Conservation (phyloP, 2,329 filamentous ascomycete species). For the Fusarium tanahbumbuense region DNA sequence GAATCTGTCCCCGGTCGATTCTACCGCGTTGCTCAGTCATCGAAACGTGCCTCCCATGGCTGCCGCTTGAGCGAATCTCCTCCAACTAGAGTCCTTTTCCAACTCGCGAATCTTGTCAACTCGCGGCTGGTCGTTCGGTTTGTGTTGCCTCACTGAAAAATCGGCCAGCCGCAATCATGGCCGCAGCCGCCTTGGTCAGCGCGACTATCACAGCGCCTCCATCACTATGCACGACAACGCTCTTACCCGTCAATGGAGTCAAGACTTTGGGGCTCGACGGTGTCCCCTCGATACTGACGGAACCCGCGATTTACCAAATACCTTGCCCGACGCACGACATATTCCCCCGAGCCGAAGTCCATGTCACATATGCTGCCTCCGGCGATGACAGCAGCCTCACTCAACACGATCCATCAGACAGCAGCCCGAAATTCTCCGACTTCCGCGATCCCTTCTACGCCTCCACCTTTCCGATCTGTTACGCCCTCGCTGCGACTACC, state of each 20-base stretch:
- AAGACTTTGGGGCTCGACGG: constrained; percentile 64
- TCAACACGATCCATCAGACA: constrained; percentile 46
- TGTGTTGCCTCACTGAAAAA: constrained; percentile 33
- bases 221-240: constrained; percentile 55
- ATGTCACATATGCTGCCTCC: constrained; percentile 55
- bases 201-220: constrained; percentile 48
- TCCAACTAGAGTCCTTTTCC: constrained; percentile 14
- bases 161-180: constrained; percentile 46
- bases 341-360: constrained; percentile 35
- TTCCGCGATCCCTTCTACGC: constrained; percentile 91
- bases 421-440: constrained; percentile 65
- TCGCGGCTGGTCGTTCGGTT: constrained; percentile 45
- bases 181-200: constrained; percentile 34
- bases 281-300: constrained; percentile 66
- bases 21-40: not conserved
- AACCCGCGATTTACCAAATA: constrained; percentile 66
- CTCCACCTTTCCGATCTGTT: constrained; percentile 91
- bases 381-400: constrained; percentile 53
- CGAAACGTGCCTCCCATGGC: constrained; percentile 36
- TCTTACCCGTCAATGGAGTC: constrained; percentile 59
- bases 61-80: constrained; percentile 29
- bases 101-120: constrained; percentile 39
- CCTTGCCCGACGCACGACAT: constrained; percentile 47
- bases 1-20: constrained; percentile 5
- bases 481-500: constrained; percentile 90